These are phyloP conservation scores for Nephelium lappaceum DNA, from an alignment of 345 rosid species.

Conservation along the genomic window DNA sequence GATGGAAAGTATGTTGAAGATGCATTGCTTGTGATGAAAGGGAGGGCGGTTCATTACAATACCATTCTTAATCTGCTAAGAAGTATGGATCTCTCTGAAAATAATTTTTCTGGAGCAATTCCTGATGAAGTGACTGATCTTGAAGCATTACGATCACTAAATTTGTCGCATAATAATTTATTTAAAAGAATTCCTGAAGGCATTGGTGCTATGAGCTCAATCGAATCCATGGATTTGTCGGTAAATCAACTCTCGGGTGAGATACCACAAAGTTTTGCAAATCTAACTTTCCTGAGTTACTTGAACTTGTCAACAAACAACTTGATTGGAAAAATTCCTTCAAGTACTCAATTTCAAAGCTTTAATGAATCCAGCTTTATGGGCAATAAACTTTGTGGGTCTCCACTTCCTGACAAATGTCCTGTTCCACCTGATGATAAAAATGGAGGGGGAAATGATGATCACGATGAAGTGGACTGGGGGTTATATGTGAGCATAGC, in stretches of 20 bases:
- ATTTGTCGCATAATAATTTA: conserved; percentile 17
- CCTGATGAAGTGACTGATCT: neutral
- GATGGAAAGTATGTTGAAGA: neutral
- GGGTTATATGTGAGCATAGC: neutral
- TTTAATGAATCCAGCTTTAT: neutral
- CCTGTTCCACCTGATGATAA: neutral
- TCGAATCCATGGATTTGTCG: conserved; percentile 17
- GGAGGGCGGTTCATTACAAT: neutral
- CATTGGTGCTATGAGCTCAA: conserved; percentile 6
- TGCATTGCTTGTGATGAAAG: conserved; percentile 1
- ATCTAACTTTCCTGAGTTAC: conserved; percentile 1
- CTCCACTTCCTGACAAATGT: neutral
- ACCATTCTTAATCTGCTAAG: neutral
- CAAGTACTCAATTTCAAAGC: conserved; percentile 11
- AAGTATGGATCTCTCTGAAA: neutral
- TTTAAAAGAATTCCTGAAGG: conserved; percentile 1
- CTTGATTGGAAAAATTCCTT: conserved; percentile 17
- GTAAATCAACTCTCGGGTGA: conserved; percentile 17
- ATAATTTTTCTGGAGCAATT: conserved; percentile 6
- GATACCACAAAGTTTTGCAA: conserved; percentile 18
- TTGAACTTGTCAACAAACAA: neutral
- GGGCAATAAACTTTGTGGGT: neutral
- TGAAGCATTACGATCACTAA: conserved; percentile 14
- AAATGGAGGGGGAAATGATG: neutral
- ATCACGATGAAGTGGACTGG: neutral